Percentiles rank a stretch among this genome's conserved stretches.
Evolutionary conservation across 306 rosid species (phyloP).

Genomic region (Rosa rugosa): DNA sequence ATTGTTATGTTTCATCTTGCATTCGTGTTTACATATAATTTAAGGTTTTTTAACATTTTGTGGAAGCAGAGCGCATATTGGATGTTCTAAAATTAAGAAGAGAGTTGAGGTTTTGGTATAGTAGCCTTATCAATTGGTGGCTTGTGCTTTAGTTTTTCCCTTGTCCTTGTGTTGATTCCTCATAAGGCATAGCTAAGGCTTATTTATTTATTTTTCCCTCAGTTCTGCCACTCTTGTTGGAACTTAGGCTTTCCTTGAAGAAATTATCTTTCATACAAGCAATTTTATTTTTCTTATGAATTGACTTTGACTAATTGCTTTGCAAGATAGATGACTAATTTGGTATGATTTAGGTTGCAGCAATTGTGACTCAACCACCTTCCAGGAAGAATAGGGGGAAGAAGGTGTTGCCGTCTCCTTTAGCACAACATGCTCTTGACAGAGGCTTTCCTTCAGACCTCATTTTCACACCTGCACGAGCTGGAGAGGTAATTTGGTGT

Average conservation of each 20-base stretch:
- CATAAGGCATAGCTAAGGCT: no score
- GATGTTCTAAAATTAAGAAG: no score
- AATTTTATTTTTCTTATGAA: no score
- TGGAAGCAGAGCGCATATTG: no score
- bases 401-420: constrained; percentile 69
- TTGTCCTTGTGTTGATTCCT: no score
- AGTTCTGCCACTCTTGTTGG: no score
- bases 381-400: constrained; percentile 81
- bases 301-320: neutral
- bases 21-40: neutral
- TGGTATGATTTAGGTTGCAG: constrained; percentile 67
- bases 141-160: no score
- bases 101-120: no score
- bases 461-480: constrained; percentile 72
- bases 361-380: constrained; percentile 86
- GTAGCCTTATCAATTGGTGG: no score
- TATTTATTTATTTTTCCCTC: no score
- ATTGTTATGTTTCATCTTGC: neutral
- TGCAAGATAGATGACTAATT: constrained; percentile 3
- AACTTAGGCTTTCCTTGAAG: no score
- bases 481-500: constrained; percentile 60
- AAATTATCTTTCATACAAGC: no score
- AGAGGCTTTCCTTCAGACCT: constrained; percentile 72
- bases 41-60: neutral
- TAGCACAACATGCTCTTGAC: constrained; percentile 76